A percentile compares a stretch with the other conserved stretches of the same genome.
phyloP scores from a whole-genome alignment of 257 asterid species.

The Fraxinus excelsior region DNA sequence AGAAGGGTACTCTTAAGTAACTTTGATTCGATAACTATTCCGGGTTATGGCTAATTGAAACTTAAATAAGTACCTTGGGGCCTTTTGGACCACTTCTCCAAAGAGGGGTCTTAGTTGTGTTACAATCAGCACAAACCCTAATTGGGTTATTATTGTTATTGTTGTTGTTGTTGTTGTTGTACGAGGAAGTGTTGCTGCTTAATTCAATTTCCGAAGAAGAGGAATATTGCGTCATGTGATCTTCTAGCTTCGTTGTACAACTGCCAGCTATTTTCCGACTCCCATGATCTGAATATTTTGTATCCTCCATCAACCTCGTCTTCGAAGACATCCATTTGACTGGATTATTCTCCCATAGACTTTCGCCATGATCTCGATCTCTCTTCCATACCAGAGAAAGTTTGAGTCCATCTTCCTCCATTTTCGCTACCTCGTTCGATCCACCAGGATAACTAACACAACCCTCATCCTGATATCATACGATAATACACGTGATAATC shows the following conservation, averaged over 20 bases:
- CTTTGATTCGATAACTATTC: neutral
- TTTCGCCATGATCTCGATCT: conserved; percentile 6
- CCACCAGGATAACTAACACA: neutral
- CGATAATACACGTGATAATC: neutral
- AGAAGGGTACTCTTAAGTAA: neutral
- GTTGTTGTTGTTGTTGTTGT: conserved; percentile 32
- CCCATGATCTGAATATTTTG: conserved; percentile 25
- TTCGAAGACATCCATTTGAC: conserved; percentile 67
- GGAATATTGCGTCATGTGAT: conserved; percentile 36
- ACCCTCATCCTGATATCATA: neutral
- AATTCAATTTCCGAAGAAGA: conserved; percentile 52
- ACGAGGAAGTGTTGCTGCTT: conserved; percentile 57
- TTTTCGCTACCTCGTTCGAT: neutral
- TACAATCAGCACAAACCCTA: conserved; percentile 98
- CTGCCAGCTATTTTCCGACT: neutral
- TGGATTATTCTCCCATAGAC: conserved; percentile 19
- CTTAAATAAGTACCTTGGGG: conserved; percentile 64
- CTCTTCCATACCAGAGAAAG: neutral
- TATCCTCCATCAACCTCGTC: conserved; percentile 67
- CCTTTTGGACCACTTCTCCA: conserved; percentile 99
- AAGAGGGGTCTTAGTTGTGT: conserved; percentile 95
- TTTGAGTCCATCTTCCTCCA: neutral
- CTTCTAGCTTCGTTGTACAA: conserved; percentile 27
- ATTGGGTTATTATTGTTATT: conserved; percentile 40
- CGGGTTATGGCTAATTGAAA: neutral